Base-by-base conservation (phyloP, 2,329 filamentous ascomycete species). In the Colletotrichum sp. region DNA sequence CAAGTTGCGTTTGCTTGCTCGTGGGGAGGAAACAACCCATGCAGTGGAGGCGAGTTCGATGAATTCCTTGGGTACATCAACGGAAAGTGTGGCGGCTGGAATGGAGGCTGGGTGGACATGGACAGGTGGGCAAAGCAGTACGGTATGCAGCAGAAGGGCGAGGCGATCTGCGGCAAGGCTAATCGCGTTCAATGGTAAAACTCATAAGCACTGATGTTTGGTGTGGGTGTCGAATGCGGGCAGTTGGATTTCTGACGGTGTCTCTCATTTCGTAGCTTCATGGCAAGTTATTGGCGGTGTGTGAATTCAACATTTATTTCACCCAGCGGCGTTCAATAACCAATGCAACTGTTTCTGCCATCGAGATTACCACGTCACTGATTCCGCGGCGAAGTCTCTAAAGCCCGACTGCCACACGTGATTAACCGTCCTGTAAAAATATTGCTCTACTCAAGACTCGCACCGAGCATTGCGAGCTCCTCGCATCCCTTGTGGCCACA, bases 61-160 rank as follows among this genome's bases (percentile, higher is more conserved):
- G 12, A 21, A 2, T 52, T 52, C 2, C 44, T 52, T 5, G n/a
- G 5, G 1, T 21, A 52, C 10, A 52, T 52, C 44, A 52, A 52
- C 1, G 5, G 1, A 2, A 21, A 52, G 0, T 52, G n/a, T 2
- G n/a, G 44, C 0, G n/a, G 44, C n/a, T 52, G 44, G 44, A 3
- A 5, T 13, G n/a, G 44, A 52, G 44, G 44, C 4, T 52, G 44
- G 44, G 44, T 52, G 1, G n/a, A 52, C 4, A 52, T 21, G 44
- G 44, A 52, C 44, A 8, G 10, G 2, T 21, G 44, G 44, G 10
- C 10, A 6, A 52, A 52, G 44, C 44, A 52, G 2, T 52, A 21
- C 5, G 44, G 44, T 3, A 52, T 52, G 44, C 44, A 52, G 44
- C 44, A 52, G n/a, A 21, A 4, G n/a, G 44, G 10, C 2, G 44